phyloP scores from a whole-genome alignment of 2,329 filamentous ascomycete genomes.

The Alternaria brassicicola region DNA sequence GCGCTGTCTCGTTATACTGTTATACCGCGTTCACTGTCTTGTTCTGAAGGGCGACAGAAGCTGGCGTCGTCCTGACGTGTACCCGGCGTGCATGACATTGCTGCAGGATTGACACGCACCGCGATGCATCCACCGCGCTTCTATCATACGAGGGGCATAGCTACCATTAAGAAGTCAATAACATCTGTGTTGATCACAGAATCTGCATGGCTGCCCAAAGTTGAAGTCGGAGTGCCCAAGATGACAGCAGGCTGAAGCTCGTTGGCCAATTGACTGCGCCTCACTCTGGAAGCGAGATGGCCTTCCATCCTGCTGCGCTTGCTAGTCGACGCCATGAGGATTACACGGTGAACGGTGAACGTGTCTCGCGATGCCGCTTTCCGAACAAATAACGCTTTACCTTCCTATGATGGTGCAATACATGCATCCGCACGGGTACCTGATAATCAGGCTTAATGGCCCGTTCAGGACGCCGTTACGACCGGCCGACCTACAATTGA shows the following conservation, averaged over 20 bases:
- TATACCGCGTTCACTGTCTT: neutral
- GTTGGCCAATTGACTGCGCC: slow-evolving; percentile 32
- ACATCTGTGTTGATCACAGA: neutral
- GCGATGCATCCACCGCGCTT: neutral
- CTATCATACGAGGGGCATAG: neutral
- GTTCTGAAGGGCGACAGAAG: neutral
- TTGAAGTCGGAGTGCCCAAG: slow-evolving; percentile 20
- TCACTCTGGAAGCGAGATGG: slow-evolving; percentile 14
- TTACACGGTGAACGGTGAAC: neutral
- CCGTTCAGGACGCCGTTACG: neutral
- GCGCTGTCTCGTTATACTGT: neutral
- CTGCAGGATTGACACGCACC: neutral
- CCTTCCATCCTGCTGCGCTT: slow-evolving; percentile 22
- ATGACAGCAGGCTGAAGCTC: slow-evolving; percentile 22
- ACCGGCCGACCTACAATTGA: neutral
- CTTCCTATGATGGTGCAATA: neutral
- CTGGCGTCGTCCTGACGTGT: neutral
- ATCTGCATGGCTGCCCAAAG: slow-evolving; percentile 24
- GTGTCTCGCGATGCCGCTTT: neutral
- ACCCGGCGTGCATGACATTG: neutral
- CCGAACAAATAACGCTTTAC: neutral
- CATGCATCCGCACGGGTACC: neutral
- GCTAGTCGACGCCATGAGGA: neutral
- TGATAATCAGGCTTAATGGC: neutral
- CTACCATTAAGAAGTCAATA: neutral